Percentiles rank a stretch among this genome's conserved stretches.
Conservation (phyloP, 176 grass and related monocot species). For the Eleusine coracana region DNA sequence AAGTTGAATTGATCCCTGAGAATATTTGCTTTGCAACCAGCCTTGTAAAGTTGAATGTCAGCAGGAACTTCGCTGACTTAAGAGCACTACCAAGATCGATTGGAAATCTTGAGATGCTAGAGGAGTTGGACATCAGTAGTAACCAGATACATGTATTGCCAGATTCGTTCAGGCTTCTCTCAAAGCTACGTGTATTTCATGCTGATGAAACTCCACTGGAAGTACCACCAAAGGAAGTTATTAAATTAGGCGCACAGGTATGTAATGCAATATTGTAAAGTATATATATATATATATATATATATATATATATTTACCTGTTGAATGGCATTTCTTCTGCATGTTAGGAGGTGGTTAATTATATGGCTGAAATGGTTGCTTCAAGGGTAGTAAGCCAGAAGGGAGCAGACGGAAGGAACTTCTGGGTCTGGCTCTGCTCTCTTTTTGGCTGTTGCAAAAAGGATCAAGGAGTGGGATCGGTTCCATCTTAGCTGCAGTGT, state of each 20-base stretch:
- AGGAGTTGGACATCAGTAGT: conserved; percentile 94
- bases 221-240: conserved; percentile 79
- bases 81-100: conserved; percentile 75
- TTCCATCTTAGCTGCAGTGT: conserved; percentile 49
- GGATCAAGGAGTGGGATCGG: conserved; percentile 31
- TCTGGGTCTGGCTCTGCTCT: conserved; percentile 75
- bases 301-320: conserved; percentile 8
- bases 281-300: background rate
- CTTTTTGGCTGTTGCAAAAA: conserved; percentile 62
- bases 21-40: conserved; percentile 76
- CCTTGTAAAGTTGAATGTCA: conserved; percentile 80
- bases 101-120: conserved; percentile 93
- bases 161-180: conserved; percentile 72
- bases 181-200: conserved; percentile 67
- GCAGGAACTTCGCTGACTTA: conserved; percentile 91
- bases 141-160: conserved; percentile 92
- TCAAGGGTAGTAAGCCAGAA: conserved; percentile 46
- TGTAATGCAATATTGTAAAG: conserved; percentile 17
- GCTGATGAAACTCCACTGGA: conserved; percentile 96
- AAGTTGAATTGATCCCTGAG: conserved; percentile 81
- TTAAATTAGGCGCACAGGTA: conserved; percentile 93
- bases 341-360: conserved; percentile 71
- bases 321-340: conserved; percentile 35
- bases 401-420: conserved; percentile 46
- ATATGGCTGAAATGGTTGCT: conserved; percentile 74